Evolutionary conservation across 1,139 yeast species (phyloP).

Genomic region (Kodamaea derodonti): DNA sequence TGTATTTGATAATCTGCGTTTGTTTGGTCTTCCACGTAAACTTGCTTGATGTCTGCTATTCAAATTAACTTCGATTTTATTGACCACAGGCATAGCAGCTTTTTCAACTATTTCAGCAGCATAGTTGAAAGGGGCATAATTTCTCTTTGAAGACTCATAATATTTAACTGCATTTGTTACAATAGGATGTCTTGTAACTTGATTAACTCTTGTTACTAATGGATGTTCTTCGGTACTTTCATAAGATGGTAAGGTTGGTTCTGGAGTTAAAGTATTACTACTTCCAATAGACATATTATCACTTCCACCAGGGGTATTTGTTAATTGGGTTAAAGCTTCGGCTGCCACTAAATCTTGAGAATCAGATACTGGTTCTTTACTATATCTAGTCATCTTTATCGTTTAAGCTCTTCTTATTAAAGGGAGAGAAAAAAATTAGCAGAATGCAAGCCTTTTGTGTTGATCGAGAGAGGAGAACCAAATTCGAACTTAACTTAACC

Average conservation of each 20-base stretch:
- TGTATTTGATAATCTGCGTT: constrained; percentile 15
- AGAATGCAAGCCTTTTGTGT: background rate
- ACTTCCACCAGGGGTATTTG: constrained; percentile 9
- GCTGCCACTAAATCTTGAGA: constrained; percentile 31
- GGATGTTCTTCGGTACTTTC: constrained; percentile 27
- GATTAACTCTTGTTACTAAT: constrained; percentile 40
- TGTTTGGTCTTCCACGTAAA: constrained; percentile 16
- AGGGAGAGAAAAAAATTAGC: no score
- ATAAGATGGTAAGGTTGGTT: background rate
- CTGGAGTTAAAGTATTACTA: background rate
- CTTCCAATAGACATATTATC: background rate
- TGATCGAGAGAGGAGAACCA: background rate
- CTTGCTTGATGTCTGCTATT: constrained; percentile 35
- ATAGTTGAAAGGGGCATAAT: constrained; percentile 56
- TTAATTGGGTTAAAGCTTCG: constrained; percentile 38
- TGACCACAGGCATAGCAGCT: constrained; percentile 57
- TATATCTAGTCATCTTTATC: no score
- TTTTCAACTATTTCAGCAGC: constrained; percentile 66
- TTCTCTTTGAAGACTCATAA: constrained; percentile 52
- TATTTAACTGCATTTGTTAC: constrained; percentile 58
- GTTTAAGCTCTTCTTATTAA: no score
- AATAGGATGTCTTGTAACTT: constrained; percentile 44
- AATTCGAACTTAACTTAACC: background rate
- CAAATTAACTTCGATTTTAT: constrained; percentile 44
- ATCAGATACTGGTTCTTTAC: no score